Conservation (phyloP, 2,329 filamentous ascomycete species). For the Aspergillus transmontanensis region DNA sequence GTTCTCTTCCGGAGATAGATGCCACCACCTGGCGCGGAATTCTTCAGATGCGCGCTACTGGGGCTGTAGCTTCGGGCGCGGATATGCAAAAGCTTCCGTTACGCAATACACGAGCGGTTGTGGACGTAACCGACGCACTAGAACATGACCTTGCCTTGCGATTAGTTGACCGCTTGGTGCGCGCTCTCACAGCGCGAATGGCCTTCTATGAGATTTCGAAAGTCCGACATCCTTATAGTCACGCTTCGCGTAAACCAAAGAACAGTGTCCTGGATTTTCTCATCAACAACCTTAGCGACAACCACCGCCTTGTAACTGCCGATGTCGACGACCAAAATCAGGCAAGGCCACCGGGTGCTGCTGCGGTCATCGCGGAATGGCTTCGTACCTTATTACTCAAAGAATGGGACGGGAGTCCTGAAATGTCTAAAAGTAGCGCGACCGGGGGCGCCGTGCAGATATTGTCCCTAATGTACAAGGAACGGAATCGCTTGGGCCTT, state of each 20-base stretch:
- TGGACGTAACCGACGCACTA: constrained; percentile 46
- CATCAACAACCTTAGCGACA: constrained; percentile 37
- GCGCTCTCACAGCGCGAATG: constrained; percentile 51
- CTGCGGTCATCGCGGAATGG: constrained; percentile 46
- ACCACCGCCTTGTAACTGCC: constrained; percentile 23
- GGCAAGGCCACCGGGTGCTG: constrained; percentile 26
- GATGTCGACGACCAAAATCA: constrained; percentile 10
- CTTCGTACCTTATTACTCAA: constrained; percentile 69
- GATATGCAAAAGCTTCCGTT: constrained; percentile 38
- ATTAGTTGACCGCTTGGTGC: constrained; percentile 52
- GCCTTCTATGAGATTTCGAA: constrained; percentile 54
- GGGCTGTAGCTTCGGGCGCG: constrained; percentile 40
- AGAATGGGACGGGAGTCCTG: constrained; percentile 77
- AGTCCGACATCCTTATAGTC: constrained; percentile 32
- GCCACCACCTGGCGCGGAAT: constrained; percentile 42
- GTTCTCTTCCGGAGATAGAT: constrained; percentile 41
- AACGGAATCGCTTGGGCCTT: constrained; percentile 67
- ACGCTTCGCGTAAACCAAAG: constrained; percentile 31
- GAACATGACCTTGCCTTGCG: constrained; percentile 56
- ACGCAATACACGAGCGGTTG: constrained; percentile 31
- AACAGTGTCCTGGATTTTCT: constrained; percentile 40
- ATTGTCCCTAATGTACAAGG: constrained; percentile 72
- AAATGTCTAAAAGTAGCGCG: constrained; percentile 68
- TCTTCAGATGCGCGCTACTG: constrained; percentile 45
- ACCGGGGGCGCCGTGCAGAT: constrained; percentile 78